Evolutionary conservation across 2,329 filamentous ascomycete species (phyloP), one percentile per base, ranked within the genome.

Genomic region (Rutstroemia sp.): DNA sequence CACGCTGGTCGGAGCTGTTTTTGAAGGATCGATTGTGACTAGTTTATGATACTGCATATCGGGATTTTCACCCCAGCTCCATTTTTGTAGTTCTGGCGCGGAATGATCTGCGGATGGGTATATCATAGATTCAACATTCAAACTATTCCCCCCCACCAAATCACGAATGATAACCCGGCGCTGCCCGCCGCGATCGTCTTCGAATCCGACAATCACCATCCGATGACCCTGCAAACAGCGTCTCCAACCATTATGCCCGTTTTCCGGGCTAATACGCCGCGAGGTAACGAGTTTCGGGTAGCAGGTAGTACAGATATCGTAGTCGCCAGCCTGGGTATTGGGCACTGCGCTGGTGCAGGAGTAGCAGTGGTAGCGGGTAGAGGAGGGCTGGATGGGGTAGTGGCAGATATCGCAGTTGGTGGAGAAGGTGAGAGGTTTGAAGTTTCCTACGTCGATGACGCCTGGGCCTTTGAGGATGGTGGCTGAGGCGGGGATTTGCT

Each of bases 211-310:
- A 10, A 95, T 75, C 0, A 86, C 82, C 90, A 96, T 96, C 34
- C 92, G 82, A 67, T 97, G 92, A 5, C 88, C 87, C 44, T 79
- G 78, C 0, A 85, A 77, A 68, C 92, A 97, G 49, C 91, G 80
- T 10, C 91, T 80, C 92, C 92, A 96, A 3, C 92, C 92, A 10
- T 77, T 78, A 4, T 83, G 78, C 0, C 92, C 91, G 62, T 96
- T 91, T 59, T 92, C 87, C 17, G 76, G 74, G 55, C 82, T 84
- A 60, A 96, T 84, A 47, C 82, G 82, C 8, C 81, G 79, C 0
- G 78, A 78, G 2, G 76, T 72, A 1, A 88, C 79, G 7, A 92
- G 77, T 48, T 79, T 80, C 50, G 79, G 73, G 70, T 96, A 96
- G 75, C 92, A 96, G 4, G 78, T 75, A 17, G 78, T 78, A 72